Conservation (phyloP, 495 filamentous ascomycete genomes). For the Hypoxylon crocopeplum region DNA sequence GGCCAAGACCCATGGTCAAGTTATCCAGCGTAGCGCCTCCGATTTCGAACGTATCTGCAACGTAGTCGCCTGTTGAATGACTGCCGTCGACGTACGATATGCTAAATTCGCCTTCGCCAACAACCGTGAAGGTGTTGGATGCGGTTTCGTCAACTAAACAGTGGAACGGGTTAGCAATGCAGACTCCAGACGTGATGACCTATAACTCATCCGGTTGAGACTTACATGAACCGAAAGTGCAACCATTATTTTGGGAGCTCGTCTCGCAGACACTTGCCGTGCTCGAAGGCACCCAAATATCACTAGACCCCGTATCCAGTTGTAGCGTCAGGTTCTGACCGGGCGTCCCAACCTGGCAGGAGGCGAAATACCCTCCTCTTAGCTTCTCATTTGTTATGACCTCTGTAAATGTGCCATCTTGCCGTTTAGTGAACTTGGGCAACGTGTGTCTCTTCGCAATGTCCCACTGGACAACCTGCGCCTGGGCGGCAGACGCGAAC, state of each 20-base stretch:
- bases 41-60: slow-evolving; percentile 76
- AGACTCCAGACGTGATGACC: not conserved
- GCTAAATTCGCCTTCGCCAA: slow-evolving; percentile 73
- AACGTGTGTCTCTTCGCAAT: slow-evolving; percentile 40
- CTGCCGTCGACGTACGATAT: slow-evolving; percentile 89
- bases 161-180: not conserved
- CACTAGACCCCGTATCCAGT: slow-evolving; percentile 86
- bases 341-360: slow-evolving; percentile 74
- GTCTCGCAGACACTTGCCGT: slow-evolving; percentile 64
- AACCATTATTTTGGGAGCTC: slow-evolving; percentile 42
- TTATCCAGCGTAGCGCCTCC: slow-evolving; percentile 67
- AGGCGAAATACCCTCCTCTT: slow-evolving; percentile 70
- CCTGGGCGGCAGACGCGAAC: slow-evolving; percentile 39
- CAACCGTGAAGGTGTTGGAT: slow-evolving; percentile 72
- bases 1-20: slow-evolving; percentile 87
- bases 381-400: slow-evolving; percentile 49
- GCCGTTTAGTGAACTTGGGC: slow-evolving; percentile 41
- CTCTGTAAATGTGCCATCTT: slow-evolving; percentile 44
- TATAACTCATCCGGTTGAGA: not conserved
- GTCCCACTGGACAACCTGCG: slow-evolving; percentile 53
- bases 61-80: slow-evolving; percentile 80
- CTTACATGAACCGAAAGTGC: slow-evolving; percentile 57
- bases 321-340: slow-evolving; percentile 70
- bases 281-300: slow-evolving; percentile 82
- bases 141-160: slow-evolving; percentile 61